A percentile compares a stretch with the other conserved stretches of the same genome.
These are phyloP conservation scores for Chlorella sorokiniana DNA, from an alignment of 139 green algal genomes.

Conservation along the genomic window DNA sequence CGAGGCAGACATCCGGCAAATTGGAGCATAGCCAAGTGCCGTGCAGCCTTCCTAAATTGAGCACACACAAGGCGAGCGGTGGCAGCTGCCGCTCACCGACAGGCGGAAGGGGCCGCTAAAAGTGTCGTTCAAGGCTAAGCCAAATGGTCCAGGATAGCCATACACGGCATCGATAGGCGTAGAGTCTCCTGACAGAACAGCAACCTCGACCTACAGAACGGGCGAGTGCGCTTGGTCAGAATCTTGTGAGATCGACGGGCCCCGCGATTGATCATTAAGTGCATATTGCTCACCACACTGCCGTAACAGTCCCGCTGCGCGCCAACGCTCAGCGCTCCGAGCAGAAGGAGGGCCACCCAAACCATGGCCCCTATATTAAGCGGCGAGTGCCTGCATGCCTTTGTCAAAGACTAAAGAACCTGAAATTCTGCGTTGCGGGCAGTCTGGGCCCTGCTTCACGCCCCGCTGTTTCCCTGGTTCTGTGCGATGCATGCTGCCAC, in stretches of 20 bases:
- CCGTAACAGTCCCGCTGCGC: constrained; percentile 31
- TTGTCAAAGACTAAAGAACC: too few species aligned
- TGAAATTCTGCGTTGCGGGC: too few species aligned
- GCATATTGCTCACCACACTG: constrained; percentile 1
- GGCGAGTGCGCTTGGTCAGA: background rate
- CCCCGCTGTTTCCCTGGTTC: too few species aligned
- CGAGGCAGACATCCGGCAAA: too few species aligned
- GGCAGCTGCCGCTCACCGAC: too few species aligned
- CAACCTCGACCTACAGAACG: constrained; percentile 3
- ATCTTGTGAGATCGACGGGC: background rate
- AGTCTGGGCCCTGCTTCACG: too few species aligned
- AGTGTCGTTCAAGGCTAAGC: background rate
- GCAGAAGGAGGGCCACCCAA: background rate
- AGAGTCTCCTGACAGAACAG: background rate
- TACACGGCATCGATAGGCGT: background rate
- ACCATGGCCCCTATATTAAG: background rate
- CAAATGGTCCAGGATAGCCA: constrained; percentile 38
- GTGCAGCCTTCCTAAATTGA: too few species aligned
- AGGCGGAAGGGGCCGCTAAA: background rate
- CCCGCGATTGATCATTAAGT: background rate
- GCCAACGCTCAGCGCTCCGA: background rate
- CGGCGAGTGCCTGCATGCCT: background rate
- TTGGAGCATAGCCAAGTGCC: too few species aligned
- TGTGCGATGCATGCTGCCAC: too few species aligned
- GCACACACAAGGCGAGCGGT: too few species aligned